Evolutionary conservation across 805 yeast species (phyloP), one percentile per base, ranked within the genome.

Genomic region (Myxozyma neotropica): DNA sequence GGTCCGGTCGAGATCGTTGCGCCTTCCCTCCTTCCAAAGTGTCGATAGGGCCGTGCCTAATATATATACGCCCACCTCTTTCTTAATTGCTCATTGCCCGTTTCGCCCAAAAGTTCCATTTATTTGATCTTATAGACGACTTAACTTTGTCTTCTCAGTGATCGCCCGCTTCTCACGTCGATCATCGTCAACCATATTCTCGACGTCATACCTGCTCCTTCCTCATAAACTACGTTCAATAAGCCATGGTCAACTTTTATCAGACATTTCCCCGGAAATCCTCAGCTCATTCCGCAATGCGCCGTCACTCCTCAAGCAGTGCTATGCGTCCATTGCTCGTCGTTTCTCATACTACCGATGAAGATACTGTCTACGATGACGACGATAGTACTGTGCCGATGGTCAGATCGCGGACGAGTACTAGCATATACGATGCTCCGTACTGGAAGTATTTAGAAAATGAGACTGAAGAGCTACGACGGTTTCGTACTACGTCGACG

Each of bases 401-500:
- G 36, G n/a, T 19, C 17, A 51, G 60, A 24, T 13, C 60, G 24
- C 51, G 56, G n/a, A 57, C 60, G 31, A 46, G 52, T 8, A 44
- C 51, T 3, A 46, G 52, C 52, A 27, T 50, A 38, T 45, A 47
- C 50, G 56, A 51, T 17, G 56, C 52, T 42, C 55, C 54, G 15
- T 46, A 54, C 59, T 53, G 53, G 51, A 58, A 58, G 21, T 31
- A 40, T 36, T 36, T 35, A 47, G 59, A 55, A 13, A 55, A 49
- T 44, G 58, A 45, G 43, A 50, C 55, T 15, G 55, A 54, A 19
- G 63, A 50, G 27, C 43, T 59, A 39, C 48, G 50, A 6, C 51
- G 58, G 4, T 53, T 58, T 31, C 33, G 56, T 17, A 54, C 63
- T 4, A 55, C 58, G 12, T 46, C 58, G 5, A 58, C 59, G 12